phyloP scores from a whole-genome alignment of 2,329 filamentous ascomycete species.

The Polytolypa hystricis region DNA sequence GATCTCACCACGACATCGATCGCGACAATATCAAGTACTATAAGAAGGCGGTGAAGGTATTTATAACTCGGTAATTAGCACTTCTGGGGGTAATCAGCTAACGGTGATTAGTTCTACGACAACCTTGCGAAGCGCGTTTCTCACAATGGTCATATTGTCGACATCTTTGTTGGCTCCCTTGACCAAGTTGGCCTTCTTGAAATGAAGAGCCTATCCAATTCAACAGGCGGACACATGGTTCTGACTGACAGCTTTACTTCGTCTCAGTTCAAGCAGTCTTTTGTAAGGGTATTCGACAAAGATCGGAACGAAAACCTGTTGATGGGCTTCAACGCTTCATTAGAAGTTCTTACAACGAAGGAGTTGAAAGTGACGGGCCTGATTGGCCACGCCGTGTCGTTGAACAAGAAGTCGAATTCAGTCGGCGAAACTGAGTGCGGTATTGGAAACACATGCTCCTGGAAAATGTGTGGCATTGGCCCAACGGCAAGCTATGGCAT shows the following conservation, averaged over 20 bases:
- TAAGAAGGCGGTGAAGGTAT: slow-evolving; percentile 92
- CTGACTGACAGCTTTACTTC: slow-evolving; percentile 96
- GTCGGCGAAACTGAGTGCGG: slow-evolving; percentile 97
- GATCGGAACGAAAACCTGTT: slow-evolving; percentile 86
- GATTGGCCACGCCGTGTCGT: slow-evolving; percentile 89
- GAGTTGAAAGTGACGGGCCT: slow-evolving; percentile 96
- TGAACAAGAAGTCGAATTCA: slow-evolving; percentile 96
- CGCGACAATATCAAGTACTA: slow-evolving; percentile 99
- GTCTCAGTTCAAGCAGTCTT: slow-evolving; percentile 98
- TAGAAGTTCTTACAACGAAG: slow-evolving; percentile 94
- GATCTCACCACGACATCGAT: slow-evolving; percentile 97
- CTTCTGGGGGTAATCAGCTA: slow-evolving; percentile 10
- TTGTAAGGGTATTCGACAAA: slow-evolving; percentile 93
- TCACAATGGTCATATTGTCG: slow-evolving; percentile 93
- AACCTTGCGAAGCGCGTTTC: slow-evolving; percentile 84
- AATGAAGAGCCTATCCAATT: slow-evolving; percentile 96
- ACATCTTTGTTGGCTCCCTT: slow-evolving; percentile 93
- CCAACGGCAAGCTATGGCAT: slow-evolving; percentile 87
- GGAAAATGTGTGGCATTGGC: slow-evolving; percentile 99
- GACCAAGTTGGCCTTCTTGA: slow-evolving; percentile 95
- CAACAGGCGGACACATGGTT: slow-evolving; percentile 95
- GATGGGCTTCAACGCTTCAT: slow-evolving; percentile 95
- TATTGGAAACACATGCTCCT: slow-evolving; percentile 95
- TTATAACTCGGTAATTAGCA: slow-evolving; percentile 11
- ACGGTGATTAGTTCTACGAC: slow-evolving; percentile 69